A percentile compares a stretch with the other conserved stretches of the same genome.
These are phyloP conservation scores for Colletotrichum trifolii DNA, from an alignment of 2,329 filamentous ascomycete genomes.

Conservation along the genomic window DNA sequence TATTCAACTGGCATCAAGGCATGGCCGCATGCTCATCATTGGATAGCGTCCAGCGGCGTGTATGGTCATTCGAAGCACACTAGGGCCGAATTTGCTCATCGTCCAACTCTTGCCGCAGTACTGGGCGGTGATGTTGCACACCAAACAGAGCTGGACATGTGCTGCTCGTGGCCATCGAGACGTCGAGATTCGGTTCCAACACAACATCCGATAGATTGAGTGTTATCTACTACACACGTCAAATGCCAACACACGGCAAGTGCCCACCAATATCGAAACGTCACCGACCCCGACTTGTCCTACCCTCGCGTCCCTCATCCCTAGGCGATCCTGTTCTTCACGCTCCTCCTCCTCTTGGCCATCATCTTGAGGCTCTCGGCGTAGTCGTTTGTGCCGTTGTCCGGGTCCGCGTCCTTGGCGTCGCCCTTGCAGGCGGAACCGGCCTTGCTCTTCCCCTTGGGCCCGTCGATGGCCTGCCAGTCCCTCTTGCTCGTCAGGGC, in stretches of 20 bases:
- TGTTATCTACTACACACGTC: too few species aligned
- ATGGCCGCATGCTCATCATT: too few species aligned
- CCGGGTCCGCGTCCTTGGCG: slow-evolving; percentile 49
- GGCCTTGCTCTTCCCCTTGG: slow-evolving; percentile 44
- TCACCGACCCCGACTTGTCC: background rate
- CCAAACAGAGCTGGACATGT: too few species aligned
- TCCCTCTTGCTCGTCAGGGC: slow-evolving; percentile 43
- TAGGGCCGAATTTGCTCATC: too few species aligned
- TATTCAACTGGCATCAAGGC: too few species aligned
- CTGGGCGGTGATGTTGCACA: too few species aligned
- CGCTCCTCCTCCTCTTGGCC: slow-evolving; percentile 8
- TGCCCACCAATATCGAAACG: too few species aligned
- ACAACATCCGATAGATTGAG: background rate
- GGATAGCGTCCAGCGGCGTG: too few species aligned
- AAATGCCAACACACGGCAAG: too few species aligned
- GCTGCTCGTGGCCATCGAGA: too few species aligned
- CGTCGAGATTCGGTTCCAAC: background rate
- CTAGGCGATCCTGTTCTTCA: slow-evolving; percentile 9
- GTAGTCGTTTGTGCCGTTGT: slow-evolving; percentile 49
- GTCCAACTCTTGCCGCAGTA: too few species aligned
- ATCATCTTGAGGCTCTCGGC: slow-evolving; percentile 41
- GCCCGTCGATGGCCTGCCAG: slow-evolving; percentile 44
- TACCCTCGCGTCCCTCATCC: background rate
- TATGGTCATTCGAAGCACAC: too few species aligned
- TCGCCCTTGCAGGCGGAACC: slow-evolving; percentile 42